Percentiles rank a stretch among this genome's conserved stretches.
phyloP scores from a whole-genome alignment of 257 asterid species.

The Haberlea rhodopensis region DNA sequence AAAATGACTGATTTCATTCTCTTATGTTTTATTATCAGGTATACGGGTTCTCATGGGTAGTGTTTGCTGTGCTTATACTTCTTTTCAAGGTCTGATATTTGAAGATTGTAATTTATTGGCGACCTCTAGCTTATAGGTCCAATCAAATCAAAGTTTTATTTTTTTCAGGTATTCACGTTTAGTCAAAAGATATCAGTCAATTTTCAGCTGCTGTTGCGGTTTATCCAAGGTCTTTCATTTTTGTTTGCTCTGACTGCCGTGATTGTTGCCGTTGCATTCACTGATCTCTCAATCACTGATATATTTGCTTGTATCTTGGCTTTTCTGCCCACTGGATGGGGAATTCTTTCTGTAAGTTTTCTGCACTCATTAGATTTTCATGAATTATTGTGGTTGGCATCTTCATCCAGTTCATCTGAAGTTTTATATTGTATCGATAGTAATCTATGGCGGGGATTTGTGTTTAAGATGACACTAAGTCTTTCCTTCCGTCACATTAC shows the following conservation, averaged over 20 bases:
- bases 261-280: conserved; percentile 60
- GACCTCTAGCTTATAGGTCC: neutral
- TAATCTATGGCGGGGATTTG: no score
- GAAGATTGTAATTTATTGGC: conserved; percentile 1
- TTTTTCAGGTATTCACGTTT: conserved; percentile 84
- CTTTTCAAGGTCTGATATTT: conserved; percentile 78
- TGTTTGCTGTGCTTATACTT: conserved; percentile 70
- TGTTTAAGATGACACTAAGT: no score
- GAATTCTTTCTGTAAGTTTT: conserved; percentile 80
- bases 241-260: conserved; percentile 80
- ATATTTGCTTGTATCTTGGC: conserved; percentile 88
- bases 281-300: conserved; percentile 59
- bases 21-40: conserved; percentile 43
- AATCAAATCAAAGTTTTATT: conserved; percentile 16
- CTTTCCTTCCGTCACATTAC: no score
- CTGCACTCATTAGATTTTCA: neutral
- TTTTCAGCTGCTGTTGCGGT: conserved; percentile 90
- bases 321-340: conserved; percentile 99
- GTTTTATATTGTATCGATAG: no score
- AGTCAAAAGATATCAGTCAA: conserved; percentile 97
- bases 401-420: neutral
- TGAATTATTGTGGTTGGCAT: neutral
- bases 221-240: conserved; percentile 82
- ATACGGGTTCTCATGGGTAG: conserved; percentile 89
- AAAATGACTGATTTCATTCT: conserved; percentile 15